Base-by-base conservation (phyloP, 2,329 filamentous ascomycete species). In the Alternaria novae-zelandiae region DNA sequence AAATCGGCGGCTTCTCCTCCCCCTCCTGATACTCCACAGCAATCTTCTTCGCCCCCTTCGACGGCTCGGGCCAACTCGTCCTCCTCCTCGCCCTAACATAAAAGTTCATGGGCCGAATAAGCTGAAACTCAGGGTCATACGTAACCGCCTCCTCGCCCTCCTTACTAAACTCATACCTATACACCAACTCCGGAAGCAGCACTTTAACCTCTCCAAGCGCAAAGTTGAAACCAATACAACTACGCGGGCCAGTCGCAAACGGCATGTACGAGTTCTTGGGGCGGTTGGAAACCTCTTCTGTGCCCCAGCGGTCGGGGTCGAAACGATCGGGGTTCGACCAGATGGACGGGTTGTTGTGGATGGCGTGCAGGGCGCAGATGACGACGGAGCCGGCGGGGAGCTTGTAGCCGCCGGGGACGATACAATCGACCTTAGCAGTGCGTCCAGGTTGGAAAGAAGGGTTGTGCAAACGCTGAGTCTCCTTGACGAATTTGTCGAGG, bases 301-400 rank as follows among this genome's bases (percentile, higher is more conserved):
- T 83, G 64, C 85, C 83, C 88, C 88, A 90, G 3, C 88, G 80
- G 63, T 89, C 87, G 0, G 87, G 86, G 67, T 89, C 81, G 70
- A 90, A 90, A 0, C 80, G 80, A 2, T 81, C 75, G 0, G 87
- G 88, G 70, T 89, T 86, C 47, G 86, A 83, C 88, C 88, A 90
- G 2, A 86, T 59, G 3, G 78, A 78, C 0, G 85, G 81, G 77
- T 89, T 88, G 72, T 85, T 83, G 68, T 83, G 81, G 51, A 84
- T 81, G 47, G 78, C 74, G 54, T 81, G 79, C 0, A 83, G 74
- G 0, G 85, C 85, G 0, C 84, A 81, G 57, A 90, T 86, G 28
- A 89, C 79, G 30, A 89, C 79, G 0, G 82, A 71, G 67, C 83
- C 86, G 57, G 82, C 81, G 26, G 86, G 84, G 0, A 90, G 71